A percentile compares a stretch with the other conserved stretches of the same genome.
Evolutionary conservation across 768 basidiomycete species (phyloP).

Genomic region (Suillus subaureus): DNA sequence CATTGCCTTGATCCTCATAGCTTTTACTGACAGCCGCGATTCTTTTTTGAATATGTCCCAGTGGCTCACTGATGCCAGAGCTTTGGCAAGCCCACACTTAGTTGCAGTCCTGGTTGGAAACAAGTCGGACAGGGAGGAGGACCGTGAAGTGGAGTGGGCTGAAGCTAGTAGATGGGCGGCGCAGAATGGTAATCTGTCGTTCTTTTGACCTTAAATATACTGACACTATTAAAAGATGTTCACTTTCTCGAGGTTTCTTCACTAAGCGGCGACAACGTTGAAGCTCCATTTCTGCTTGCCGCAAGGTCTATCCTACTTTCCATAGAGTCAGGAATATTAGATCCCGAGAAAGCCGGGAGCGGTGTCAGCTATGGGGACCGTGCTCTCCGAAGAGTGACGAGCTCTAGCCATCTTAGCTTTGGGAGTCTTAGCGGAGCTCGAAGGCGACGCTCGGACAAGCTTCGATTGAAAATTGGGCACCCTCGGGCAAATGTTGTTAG

Average conservation of each 20-base stretch:
- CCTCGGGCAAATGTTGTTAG: slow-evolving; percentile 69
- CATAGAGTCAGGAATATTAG: slow-evolving; percentile 87
- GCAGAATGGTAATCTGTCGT: slow-evolving; percentile 71
- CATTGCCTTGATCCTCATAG: slow-evolving; percentile 6
- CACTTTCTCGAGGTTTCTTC: slow-evolving; percentile 96
- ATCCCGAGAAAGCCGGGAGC: slow-evolving; percentile 93
- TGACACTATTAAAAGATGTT: slow-evolving; percentile 55
- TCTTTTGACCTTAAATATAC: slow-evolving; percentile 9
- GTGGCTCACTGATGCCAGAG: slow-evolving; percentile 94
- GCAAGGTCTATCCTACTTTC: slow-evolving; percentile 87
- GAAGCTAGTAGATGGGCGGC: slow-evolving; percentile 97
- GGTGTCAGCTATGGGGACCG: slow-evolving; percentile 98
- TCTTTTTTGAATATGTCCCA: slow-evolving; percentile 82
- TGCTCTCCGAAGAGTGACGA: slow-evolving; percentile 86
- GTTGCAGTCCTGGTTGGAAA: slow-evolving; percentile 92
- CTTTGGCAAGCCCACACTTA: slow-evolving; percentile 89
- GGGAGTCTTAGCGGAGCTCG: slow-evolving; percentile 76
- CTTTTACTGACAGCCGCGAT: slow-evolving; percentile 60
- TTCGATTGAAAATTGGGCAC: slow-evolving; percentile 66
- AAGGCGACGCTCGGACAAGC: slow-evolving; percentile 56
- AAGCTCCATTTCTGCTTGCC: slow-evolving; percentile 87
- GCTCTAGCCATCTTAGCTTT: slow-evolving; percentile 87
- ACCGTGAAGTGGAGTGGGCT: slow-evolving; percentile 92
- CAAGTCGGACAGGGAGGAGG: slow-evolving; percentile 93
- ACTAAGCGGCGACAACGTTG: slow-evolving; percentile 88